Evolutionary conservation across 768 basidiomycete genomes (phyloP).

Genomic region (Serendipita sp.): DNA sequence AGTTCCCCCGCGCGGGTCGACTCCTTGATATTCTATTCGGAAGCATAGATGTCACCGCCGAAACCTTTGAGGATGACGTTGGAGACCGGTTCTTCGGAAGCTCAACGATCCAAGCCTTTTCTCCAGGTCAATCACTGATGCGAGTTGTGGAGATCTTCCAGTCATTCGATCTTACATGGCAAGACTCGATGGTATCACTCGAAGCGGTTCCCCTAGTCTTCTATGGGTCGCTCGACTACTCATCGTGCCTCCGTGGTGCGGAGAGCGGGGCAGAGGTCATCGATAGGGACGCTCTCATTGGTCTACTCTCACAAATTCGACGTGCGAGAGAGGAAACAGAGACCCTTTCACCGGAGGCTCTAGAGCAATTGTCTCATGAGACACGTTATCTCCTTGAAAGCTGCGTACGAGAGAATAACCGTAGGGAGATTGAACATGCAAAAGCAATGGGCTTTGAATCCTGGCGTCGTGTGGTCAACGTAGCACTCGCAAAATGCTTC

Average conservation of each 20-base stretch:
- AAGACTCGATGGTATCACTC: conserved; percentile 43
- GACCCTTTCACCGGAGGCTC: conserved; percentile 36
- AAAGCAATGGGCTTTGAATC: conserved; percentile 56
- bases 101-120: conserved; percentile 21
- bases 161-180: conserved; percentile 79
- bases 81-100: conserved; percentile 36
- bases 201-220: conserved; percentile 34
- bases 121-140: conserved; percentile 62
- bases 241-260: conserved; percentile 52
- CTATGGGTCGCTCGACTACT: conserved; percentile 47
- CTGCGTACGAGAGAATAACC: conserved; percentile 76
- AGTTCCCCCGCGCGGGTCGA: conserved; percentile 54
- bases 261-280: conserved; percentile 67
- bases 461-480: conserved; percentile 75
- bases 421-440: conserved; percentile 62
- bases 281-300: conserved; percentile 55
- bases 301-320: conserved; percentile 45
- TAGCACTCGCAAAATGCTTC: conserved; percentile 76
- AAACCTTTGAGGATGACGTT: conserved; percentile 31
- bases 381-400: conserved; percentile 64
- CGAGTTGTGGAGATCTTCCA: conserved; percentile 79
- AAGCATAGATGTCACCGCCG: conserved; percentile 21
- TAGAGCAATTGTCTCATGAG: conserved; percentile 53
- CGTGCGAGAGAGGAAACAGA: conserved; percentile 18
- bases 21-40: conserved; percentile 73